These are phyloP conservation scores for Diaporthe eres DNA, from an alignment of 2,329 filamentous ascomycete species.

Conservation along the genomic window DNA sequence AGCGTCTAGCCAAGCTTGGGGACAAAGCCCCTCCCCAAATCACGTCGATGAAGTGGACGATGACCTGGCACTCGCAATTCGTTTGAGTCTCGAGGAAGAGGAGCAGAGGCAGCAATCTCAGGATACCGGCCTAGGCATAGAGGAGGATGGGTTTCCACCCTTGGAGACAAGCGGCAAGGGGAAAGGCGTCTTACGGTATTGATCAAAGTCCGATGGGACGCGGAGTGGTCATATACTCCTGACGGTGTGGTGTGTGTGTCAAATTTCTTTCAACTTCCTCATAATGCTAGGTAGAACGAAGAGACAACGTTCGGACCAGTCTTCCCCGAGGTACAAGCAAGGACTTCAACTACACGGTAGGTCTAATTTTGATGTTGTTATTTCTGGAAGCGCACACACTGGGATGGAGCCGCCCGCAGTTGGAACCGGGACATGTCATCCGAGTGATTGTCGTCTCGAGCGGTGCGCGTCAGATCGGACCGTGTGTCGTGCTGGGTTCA, in stretches of 20 bases:
- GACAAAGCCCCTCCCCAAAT: slow-evolving; percentile 41
- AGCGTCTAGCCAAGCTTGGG: slow-evolving; percentile 39
- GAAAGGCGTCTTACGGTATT: slow-evolving; percentile 52
- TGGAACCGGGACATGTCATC: slow-evolving; percentile 21
- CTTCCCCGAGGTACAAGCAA: neutral
- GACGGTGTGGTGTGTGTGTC: neutral
- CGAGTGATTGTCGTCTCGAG: neutral
- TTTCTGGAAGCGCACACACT: neutral
- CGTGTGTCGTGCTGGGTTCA: slow-evolving; percentile 25
- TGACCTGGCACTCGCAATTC: slow-evolving; percentile 72
- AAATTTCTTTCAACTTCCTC: neutral
- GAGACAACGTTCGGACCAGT: neutral
- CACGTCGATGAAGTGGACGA: slow-evolving; percentile 57
- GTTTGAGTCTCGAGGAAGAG: slow-evolving; percentile 72
- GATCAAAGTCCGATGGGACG: neutral
- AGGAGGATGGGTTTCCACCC: slow-evolving; percentile 50
- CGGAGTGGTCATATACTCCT: neutral
- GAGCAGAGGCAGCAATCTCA: slow-evolving; percentile 51
- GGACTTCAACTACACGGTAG: too few relatives aligned
- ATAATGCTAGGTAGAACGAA: slow-evolving; percentile 7
- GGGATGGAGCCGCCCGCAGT: neutral
- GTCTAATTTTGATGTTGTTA: slow-evolving; percentile 2
- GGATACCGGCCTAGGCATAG: slow-evolving; percentile 41
- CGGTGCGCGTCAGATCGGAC: slow-evolving; percentile 2
- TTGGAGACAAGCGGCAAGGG: slow-evolving; percentile 56